phyloP scores from a whole-genome alignment of 805 yeast genomes.

The Metschnikowia colocasiae region DNA sequence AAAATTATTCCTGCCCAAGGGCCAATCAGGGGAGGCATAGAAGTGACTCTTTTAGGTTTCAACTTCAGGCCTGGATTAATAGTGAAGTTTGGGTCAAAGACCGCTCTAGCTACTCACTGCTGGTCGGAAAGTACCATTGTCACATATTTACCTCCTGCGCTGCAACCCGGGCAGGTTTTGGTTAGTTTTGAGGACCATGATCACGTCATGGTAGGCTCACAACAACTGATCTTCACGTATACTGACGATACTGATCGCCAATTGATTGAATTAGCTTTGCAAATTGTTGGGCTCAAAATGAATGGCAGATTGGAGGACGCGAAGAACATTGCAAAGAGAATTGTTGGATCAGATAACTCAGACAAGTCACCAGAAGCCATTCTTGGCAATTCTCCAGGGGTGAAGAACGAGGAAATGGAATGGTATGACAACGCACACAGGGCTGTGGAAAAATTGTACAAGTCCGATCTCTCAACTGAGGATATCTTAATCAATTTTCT shows the following conservation, averaged over 20 bases:
- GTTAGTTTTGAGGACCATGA: slow-evolving; percentile 71
- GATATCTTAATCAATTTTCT: slow-evolving; percentile 48
- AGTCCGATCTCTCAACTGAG: slow-evolving; percentile 45
- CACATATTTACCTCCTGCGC: slow-evolving; percentile 89
- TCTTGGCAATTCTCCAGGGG: slow-evolving; percentile 10
- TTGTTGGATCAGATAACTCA: slow-evolving; percentile 62
- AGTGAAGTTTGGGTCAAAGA: slow-evolving; percentile 82
- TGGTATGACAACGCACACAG: slow-evolving; percentile 55
- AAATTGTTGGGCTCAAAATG: slow-evolving; percentile 95
- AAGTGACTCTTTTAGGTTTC: slow-evolving; percentile 83
- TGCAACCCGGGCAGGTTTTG: slow-evolving; percentile 84
- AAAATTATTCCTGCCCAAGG: slow-evolving; percentile 95
- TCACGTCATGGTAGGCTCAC: slow-evolving; percentile 26
- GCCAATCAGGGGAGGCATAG: slow-evolving; percentile 93
- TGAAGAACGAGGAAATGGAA: slow-evolving; percentile 27
- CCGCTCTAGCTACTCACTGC: slow-evolving; percentile 82
- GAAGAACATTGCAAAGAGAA: slow-evolving; percentile 84
- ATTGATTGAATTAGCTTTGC: slow-evolving; percentile 89
- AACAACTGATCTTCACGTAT: slow-evolving; percentile 76
- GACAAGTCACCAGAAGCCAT: slow-evolving; percentile 7
- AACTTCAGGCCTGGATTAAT: slow-evolving; percentile 79
- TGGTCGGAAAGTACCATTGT: slow-evolving; percentile 96
- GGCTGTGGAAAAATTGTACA: slow-evolving; percentile 46
- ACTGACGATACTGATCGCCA: slow-evolving; percentile 94
- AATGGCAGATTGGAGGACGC: slow-evolving; percentile 95